Evolutionary conservation across 805 yeast genomes (phyloP), one percentile per base, ranked within the genome.

Genomic region (Starmerella tilneyi): DNA sequence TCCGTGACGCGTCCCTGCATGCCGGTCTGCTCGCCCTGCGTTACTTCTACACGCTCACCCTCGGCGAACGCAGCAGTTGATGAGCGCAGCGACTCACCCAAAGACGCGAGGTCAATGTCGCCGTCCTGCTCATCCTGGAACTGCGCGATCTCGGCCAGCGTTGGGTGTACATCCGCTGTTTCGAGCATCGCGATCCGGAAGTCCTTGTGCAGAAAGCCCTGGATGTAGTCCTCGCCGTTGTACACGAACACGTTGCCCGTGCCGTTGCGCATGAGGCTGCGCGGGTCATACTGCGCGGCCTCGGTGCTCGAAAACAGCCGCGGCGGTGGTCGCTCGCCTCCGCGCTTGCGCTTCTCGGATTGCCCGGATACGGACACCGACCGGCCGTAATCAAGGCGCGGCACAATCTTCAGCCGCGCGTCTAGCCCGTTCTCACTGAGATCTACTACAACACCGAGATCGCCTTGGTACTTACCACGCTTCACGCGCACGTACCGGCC

Each of bases 351-450:
- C 57, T 75, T 75, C 50, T 77, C 84, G 34, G 65, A 66, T 50
- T 67, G 71, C 36, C 72, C 69, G 11, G 50, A 40, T 19, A 55
- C 44, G 19, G 53, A 55, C 3, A 57, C 53, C 6, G 61, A 50
- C 53, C 79, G 76, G 47, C 94, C 95, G 63, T 92, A 89, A 61
- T 89, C 96, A 48, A 92, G 66, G 58, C 98, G 77, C 29, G 98
- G 98, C 27, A 92, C 94, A 52, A 92, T 70, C 59, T 84, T 84
- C 56, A 94, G 77, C 57, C 94, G 75, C n/a, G 85, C 97, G 61
- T 89, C 97, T 55, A 92, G 73, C 43, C 96, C 97, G 60, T 84
- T 89, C 59, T 92, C 97, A 49, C 94, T 82, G 51, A 92, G 73
- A 60, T 88, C 86, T 56, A 86, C 95, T 41, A 92, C 94, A 39